Evolutionary conservation across 495 filamentous ascomycete genomes (phyloP).

Genomic region (Podospora bellae-mahoneyi): DNA sequence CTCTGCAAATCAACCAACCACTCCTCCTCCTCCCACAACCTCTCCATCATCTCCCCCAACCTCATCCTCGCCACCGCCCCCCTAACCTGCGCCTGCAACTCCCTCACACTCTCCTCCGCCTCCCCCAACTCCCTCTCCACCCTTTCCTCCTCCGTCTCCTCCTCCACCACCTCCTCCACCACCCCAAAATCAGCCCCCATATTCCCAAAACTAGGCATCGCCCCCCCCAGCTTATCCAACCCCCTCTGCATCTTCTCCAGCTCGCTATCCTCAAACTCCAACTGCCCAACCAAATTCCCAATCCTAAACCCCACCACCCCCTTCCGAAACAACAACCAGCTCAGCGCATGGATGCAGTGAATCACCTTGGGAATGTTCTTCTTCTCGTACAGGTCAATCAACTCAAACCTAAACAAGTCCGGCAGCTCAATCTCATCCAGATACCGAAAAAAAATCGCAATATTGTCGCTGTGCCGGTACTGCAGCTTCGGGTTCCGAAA

Average conservation of each 20-base stretch:
- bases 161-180: conserved; percentile 54
- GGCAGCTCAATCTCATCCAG: conserved; percentile 91
- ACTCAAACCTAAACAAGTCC: conserved; percentile 96
- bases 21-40: conserved; percentile 85
- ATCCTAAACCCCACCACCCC: conserved; percentile 93
- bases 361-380: conserved; percentile 99
- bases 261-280: conserved; percentile 97
- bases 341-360: conserved; percentile 95
- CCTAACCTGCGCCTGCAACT: conserved; percentile 83
- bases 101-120: conserved; percentile 63
- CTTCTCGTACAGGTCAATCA: conserved; percentile 98
- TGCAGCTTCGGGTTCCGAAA: conserved; percentile 82
- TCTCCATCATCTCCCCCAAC: conserved; percentile 79
- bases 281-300: conserved; percentile 94
- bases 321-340: conserved; percentile 92
- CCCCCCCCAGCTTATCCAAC: conserved; percentile 88
- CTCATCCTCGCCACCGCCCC: conserved; percentile 74
- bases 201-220: conserved; percentile 95
- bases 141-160: conserved; percentile 85
- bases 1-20: conserved; percentile 78
- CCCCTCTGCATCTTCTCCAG: conserved; percentile 95
- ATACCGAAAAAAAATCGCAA: conserved; percentile 88
- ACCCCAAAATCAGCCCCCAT: conserved; percentile 95
- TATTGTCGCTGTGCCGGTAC: conserved; percentile 96
- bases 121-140: conserved; percentile 80